A percentile compares a stretch with the other conserved stretches of the same genome.
These are phyloP conservation scores for Ilyonectria sp. DNA, from an alignment of 2,329 filamentous ascomycete genomes.

Conservation along the genomic window DNA sequence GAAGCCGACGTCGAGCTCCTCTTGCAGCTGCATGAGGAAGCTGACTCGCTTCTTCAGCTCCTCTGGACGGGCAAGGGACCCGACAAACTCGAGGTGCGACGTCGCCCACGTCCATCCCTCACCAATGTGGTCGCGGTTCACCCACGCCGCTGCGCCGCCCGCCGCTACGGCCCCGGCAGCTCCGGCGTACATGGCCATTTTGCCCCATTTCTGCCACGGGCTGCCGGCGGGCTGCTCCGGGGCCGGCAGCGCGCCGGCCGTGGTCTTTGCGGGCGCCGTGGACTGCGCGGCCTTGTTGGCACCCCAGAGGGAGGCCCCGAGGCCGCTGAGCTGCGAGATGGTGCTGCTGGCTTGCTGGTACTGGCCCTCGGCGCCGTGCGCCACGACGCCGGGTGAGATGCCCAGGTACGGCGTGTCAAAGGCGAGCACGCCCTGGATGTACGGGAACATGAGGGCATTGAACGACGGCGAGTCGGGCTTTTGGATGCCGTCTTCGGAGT, in stretches of 20 bases:
- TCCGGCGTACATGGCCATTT: constrained; percentile 87
- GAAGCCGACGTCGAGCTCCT: constrained; percentile 81
- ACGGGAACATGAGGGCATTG: constrained; percentile 89
- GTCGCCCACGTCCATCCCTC: constrained; percentile 86
- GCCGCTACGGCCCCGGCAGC: constrained; percentile 87
- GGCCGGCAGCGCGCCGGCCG: constrained; percentile 46
- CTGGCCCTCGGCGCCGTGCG: constrained; percentile 88
- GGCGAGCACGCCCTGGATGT: constrained; percentile 89
- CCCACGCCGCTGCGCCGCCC: constrained; percentile 87
- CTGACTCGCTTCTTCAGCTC: constrained; percentile 83
- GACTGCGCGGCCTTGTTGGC: constrained; percentile 53
- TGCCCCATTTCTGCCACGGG: constrained; percentile 86
- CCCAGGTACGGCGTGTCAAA: constrained; percentile 96
- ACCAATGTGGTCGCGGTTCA: constrained; percentile 84
- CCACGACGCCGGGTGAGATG: constrained; percentile 86
- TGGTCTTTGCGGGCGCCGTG: constrained; percentile 46
- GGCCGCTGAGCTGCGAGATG: constrained; percentile 75
- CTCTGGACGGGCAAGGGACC: constrained; percentile 86
- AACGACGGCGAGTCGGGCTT: constrained; percentile 56
- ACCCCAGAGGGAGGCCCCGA: constrained; percentile 79
- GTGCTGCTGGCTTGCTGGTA: constrained; percentile 81
- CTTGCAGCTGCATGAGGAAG: constrained; percentile 75
- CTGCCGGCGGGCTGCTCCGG: constrained; percentile 46
- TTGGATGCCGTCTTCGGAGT: constrained; percentile 60
- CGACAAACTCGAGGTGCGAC: constrained; percentile 94